Conservation (phyloP, 768 basidiomycete species). For the Gymnopilus dilepis region DNA sequence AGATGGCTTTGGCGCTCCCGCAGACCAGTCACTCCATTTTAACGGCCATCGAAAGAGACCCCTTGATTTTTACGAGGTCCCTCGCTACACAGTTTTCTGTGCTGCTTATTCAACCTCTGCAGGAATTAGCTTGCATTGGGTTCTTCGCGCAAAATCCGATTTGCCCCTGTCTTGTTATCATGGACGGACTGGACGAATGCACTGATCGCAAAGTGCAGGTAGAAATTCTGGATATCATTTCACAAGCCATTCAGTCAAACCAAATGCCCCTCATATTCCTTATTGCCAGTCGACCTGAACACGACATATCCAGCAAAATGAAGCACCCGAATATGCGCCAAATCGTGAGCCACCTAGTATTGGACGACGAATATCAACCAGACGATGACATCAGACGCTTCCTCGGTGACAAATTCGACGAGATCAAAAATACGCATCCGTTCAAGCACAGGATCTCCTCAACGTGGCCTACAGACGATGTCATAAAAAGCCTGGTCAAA, state of each 20-base stretch:
- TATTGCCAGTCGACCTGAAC: slow-evolving; percentile 5
- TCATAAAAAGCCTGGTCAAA: slow-evolving; percentile 20
- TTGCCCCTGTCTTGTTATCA: not conserved
- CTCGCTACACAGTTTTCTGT: not conserved
- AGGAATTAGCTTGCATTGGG: too few relatives aligned
- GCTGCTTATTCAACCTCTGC: not conserved
- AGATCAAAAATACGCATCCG: slow-evolving; percentile 1
- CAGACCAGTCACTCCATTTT: not conserved
- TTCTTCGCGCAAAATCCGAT: too few relatives aligned
- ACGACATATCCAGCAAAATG: slow-evolving; percentile 2
- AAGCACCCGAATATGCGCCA: not conserved
- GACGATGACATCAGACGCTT: slow-evolving; percentile 10
- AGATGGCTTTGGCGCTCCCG: not conserved
- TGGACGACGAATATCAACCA: slow-evolving; percentile 8
- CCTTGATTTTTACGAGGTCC: not conserved
- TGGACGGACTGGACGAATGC: not conserved
- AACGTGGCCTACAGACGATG: slow-evolving; percentile 27
- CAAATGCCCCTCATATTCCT: slow-evolving; percentile 8
- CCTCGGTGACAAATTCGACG: not conserved
- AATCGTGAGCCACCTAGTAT: not conserved
- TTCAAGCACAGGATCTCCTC: not conserved
- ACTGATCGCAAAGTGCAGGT: not conserved
- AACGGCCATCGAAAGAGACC: not conserved
- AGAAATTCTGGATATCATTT: not conserved
- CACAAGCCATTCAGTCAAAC: too few relatives aligned